These are phyloP conservation scores for Nakaseomyces sp. DNA, from an alignment of 1,139 yeast genomes.

Conservation along the genomic window DNA sequence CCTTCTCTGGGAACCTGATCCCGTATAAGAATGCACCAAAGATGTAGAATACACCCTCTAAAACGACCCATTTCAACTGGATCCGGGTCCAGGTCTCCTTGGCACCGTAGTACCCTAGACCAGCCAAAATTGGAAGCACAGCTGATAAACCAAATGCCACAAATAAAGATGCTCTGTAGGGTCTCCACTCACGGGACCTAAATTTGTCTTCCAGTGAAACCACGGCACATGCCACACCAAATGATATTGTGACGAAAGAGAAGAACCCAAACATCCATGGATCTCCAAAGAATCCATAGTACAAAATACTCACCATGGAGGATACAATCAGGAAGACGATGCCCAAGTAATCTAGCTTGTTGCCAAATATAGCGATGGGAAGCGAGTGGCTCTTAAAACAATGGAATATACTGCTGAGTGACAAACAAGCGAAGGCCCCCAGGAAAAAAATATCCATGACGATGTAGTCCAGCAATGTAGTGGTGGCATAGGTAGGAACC, in stretches of 20 bases:
- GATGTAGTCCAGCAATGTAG: slow-evolving; percentile 38
- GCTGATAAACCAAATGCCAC: slow-evolving; percentile 77
- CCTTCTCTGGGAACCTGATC: slow-evolving; percentile 65
- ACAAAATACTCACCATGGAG: slow-evolving; percentile 62
- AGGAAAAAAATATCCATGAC: slow-evolving; percentile 39
- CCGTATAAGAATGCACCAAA: slow-evolving; percentile 77
- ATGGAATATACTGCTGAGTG: slow-evolving; percentile 71
- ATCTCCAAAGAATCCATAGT: slow-evolving; percentile 56
- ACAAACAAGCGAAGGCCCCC: slow-evolving; percentile 53
- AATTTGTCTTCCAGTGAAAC: slow-evolving; percentile 61
- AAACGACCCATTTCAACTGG: slow-evolving; percentile 51
- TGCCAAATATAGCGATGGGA: slow-evolving; percentile 53
- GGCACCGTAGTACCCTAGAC: slow-evolving; percentile 38
- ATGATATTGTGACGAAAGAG: slow-evolving; percentile 39
- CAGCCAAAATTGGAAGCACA: slow-evolving; percentile 54
- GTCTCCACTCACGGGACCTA: slow-evolving; percentile 61
- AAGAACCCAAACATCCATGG: slow-evolving; percentile 38
- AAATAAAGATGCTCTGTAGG: slow-evolving; percentile 70
- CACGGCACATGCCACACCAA: slow-evolving; percentile 56
- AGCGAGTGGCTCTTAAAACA: slow-evolving; percentile 69
- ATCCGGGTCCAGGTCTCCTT: slow-evolving; percentile 42
- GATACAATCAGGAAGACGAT: slow-evolving; percentile 68
- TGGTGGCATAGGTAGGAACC: slow-evolving; percentile 38
- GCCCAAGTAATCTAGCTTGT: slow-evolving; percentile 80
- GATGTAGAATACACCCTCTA: slow-evolving; percentile 69